Evolutionary conservation across 345 rosid species (phyloP), one percentile per base, ranked within the genome.

Genomic region (Conringia planisiliqua): DNA sequence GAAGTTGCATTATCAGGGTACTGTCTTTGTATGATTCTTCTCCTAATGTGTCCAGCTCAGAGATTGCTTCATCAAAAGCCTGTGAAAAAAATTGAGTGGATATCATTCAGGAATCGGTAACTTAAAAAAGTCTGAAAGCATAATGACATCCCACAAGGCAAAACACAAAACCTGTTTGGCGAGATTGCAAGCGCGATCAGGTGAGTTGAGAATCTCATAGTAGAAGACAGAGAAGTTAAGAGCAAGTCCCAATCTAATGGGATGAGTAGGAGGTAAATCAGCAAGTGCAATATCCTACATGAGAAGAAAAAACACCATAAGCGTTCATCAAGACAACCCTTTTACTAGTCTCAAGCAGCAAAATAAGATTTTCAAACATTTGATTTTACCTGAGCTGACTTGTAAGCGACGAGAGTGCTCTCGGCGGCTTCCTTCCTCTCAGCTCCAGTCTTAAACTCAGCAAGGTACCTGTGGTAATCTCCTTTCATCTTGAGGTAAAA

Each of bases 1-100:
- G 98, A 73, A 95, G 96, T 84, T 95, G 98, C 99, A 95, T 95
- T 72, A 95, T 95, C 80, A 92, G 76, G 33, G 99, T 92, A 74
- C 97, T 92, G 79, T 95, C 98, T 86, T 92, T 92, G 96, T 95
- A 95, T 35, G 98, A 92, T 77, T 95, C 99, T 85, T 95, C 99
- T 12, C 98, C 98, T 79, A 95, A 62, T 10, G 98, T 90, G 76
- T 95, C 98, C 70, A 95, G 83, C 89, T 92, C 98, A 71, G 99
- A 85, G 68, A 95, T 95, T 56, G 99, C 99, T 84, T 92, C 99
- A 55, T 95, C 99, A 66, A 92, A 95, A 11, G 99, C 98, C 99
- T 92, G 83, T 18, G 12, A 66, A 50, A 52, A 30, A 47, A 55
- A 1, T 27, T 0, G 16, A 60, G 18, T 33, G 38, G 50, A 67